A percentile compares a stretch with the other conserved stretches of the same genome.
Conservation (phyloP, 345 rosid species). For the Eucalyptus regnans region DNA sequence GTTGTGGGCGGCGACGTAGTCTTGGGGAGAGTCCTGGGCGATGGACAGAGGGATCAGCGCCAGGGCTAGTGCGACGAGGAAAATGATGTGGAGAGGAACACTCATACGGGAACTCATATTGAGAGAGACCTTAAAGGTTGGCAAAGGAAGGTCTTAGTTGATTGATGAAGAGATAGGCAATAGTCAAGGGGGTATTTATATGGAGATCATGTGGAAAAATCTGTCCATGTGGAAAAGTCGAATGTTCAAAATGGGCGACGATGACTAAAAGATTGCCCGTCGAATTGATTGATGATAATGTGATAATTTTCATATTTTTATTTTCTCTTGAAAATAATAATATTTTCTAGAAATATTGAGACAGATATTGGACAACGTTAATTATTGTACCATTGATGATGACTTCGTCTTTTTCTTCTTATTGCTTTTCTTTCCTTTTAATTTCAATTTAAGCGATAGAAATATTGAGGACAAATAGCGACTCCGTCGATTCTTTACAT, state of each 20-base stretch:
- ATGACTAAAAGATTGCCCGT: background rate
- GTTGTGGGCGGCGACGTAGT: slow-evolving; percentile 14
- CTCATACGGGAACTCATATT: background rate
- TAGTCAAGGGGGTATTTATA: background rate
- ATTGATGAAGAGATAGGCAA: background rate
- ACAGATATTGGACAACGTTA: background rate
- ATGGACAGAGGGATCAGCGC: background rate
- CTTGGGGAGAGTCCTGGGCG: slow-evolving; percentile 3
- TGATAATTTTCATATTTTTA: background rate
- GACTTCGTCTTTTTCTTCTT: background rate
- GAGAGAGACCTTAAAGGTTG: background rate
- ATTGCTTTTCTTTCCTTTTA: background rate
- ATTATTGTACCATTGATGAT: background rate
- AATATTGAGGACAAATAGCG: background rate
- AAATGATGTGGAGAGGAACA: background rate
- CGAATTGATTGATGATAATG: background rate
- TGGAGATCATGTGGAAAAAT: background rate
- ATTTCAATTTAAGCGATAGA: background rate
- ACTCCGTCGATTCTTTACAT: background rate
- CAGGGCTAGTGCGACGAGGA: background rate
- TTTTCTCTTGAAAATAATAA: no score
- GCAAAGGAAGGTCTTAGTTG: background rate
- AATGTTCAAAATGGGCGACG: background rate
- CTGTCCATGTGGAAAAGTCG: background rate
- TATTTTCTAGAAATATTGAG: no score